Evolutionary conservation across 345 rosid genomes (phyloP), one percentile per base, ranked within the genome.

Genomic region (Odontarrhena argentea): DNA sequence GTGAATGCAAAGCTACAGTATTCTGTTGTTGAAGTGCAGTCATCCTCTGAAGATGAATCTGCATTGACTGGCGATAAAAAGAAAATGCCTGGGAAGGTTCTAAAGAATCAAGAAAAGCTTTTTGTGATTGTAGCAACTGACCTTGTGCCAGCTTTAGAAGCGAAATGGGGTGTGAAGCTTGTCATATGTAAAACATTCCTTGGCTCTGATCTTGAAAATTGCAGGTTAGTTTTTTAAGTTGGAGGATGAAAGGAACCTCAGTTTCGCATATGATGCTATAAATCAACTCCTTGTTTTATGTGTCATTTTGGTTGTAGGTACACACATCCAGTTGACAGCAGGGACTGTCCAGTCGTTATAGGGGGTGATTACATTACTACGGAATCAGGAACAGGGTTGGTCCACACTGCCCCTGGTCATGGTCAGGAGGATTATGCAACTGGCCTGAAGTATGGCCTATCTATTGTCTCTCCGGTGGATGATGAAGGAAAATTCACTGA

Each of bases 401-500:
- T 93, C 76, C 98, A 93, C 82, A 93, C 97, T 26, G 98, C 98
- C 76, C 98, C 98, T 61, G 97, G 97, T 65, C 98, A 93, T 82
- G 98, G 98, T 70, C 97, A 83, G 78, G 98, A 93, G 77, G 98
- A 93, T 79, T 90, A 89, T 74, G 79, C 74, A 58, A 93, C 96
- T 37, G 94, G 96, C 67, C 65, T 84, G 64, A 93, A 93, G 78
- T 93, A 87, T 78, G 94, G 96, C 64, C 77, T 93, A 61, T 83
- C 97, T 68, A 45, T 93, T 58, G 67, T 76, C 55, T 87, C 97
- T 78, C 97, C 95, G 1, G 97, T 93, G 48, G 92, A 83, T 67
- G 97, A 93, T 75, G 96, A 83, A 47, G 98, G 98, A 63, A 84
- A 78, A 38, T 93, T 93, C 75, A 89, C 97, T 48, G 92, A 89